These are phyloP conservation scores for Haplographium delicatum DNA, from an alignment of 495 filamentous ascomycete genomes.

Conservation along the genomic window DNA sequence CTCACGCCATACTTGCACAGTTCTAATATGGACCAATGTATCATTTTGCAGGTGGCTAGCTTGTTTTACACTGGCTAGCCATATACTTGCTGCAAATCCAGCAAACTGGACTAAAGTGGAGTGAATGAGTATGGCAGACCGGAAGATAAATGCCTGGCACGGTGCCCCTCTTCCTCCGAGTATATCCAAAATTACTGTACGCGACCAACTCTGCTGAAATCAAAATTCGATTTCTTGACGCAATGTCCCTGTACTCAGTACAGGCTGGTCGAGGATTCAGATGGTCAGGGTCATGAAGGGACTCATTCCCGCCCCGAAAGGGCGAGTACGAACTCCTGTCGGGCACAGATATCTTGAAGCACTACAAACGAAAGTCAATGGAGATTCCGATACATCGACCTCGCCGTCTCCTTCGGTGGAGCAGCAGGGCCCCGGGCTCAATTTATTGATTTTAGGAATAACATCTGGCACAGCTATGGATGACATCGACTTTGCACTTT, in stretches of 20 bases:
- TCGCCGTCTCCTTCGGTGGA: slow-evolving; percentile 10
- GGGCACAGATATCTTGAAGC: slow-evolving; percentile 27
- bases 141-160: not conserved
- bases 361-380: slow-evolving; percentile 19
- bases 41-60: slow-evolving; percentile 2
- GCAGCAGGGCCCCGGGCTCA: slow-evolving; percentile 15
- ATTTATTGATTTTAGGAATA: slow-evolving; percentile 23
- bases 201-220: not conserved
- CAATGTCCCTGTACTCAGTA: not conserved
- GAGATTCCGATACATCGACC: slow-evolving; percentile 16
- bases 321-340: slow-evolving; percentile 21
- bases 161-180: too few relatives aligned
- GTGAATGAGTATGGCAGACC: not conserved
- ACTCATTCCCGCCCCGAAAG: slow-evolving; percentile 21
- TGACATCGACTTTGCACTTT: slow-evolving; percentile 27
- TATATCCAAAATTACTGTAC: not conserved
- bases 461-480: slow-evolving; percentile 27
- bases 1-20: slow-evolving; percentile 2
- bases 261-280: not conserved
- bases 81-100: not conserved
- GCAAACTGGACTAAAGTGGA: not conserved
- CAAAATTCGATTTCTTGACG: not conserved
- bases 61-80: not conserved
- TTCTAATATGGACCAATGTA: slow-evolving; percentile 10
- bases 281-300: slow-evolving; percentile 22